Base-by-base conservation (phyloP, 441 rosid species). In the Populus hybrid region DNA sequence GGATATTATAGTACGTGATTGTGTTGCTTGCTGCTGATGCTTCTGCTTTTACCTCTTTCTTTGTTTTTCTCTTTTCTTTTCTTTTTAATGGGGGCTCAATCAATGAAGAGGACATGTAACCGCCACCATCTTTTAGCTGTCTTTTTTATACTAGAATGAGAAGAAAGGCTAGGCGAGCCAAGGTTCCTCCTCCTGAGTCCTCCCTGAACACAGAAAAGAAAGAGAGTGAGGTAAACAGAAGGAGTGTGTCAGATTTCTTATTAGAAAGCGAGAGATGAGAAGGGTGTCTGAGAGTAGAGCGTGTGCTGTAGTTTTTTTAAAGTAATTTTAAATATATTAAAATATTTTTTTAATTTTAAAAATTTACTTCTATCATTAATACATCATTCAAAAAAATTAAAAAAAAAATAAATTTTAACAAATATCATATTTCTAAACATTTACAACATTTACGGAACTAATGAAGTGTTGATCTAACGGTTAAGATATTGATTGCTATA, bases 71-170 rank as follows among this genome's bases (percentile, higher is more conserved):
- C 70, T 18, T 63, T 75, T 29, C 63, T 73, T 75, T 9, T 11
- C 71, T 12, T 38, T 73, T 66, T 61, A 16, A 20, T 18, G 61
- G 61, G 61, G 65, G 68, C 75, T 77, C 83, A 76, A 79, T 82
- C 82, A 81, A 80, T 85, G 82, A 78, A 75, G 64, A 59, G 64
- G 64, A 59, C 35, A 75, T 77, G 81, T 80, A 82, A 86, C 84
- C 81, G 83, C 85, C 83, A 81, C 82, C 79, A 75, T 38, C 45
- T 71, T 77, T 81, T 84, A 72, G 45, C 6, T 7, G 35, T 74
- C 59, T 31, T 59, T 69, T 76, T 81, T 85, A 72, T 72, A 84
- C 71, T 59, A 35, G 66, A 72, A 24, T 20, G 40, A 84, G 70
- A 77, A 42, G 59, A 68, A 70, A 45, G 18, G 38, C 12, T 64